Evolutionary conservation across 805 yeast genomes (phyloP).

Genomic region (Yarrowia porcina): DNA sequence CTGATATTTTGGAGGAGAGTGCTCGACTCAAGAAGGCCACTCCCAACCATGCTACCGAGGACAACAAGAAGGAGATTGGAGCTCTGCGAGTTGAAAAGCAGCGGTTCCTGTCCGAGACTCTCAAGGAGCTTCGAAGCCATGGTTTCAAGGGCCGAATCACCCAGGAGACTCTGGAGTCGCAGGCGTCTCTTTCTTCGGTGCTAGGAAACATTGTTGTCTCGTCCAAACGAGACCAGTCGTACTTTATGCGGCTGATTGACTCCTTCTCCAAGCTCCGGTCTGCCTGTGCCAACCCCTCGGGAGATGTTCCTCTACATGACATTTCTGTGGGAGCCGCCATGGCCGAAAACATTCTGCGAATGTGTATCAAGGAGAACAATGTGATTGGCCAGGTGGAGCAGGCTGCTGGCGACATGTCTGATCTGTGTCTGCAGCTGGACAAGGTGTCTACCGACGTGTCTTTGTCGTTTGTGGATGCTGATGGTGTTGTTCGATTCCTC

Average conservation of each 20-base stretch:
- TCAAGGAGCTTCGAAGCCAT: constrained; percentile 68
- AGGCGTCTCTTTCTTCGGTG: constrained; percentile 60
- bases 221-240: constrained; percentile 41
- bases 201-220: constrained; percentile 52
- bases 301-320: constrained; percentile 59
- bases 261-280: constrained; percentile 74
- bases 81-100: constrained; percentile 78
- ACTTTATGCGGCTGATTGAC: constrained; percentile 71
- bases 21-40: constrained; percentile 70
- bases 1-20: constrained; percentile 53
- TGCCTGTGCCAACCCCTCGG: constrained; percentile 55
- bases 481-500: not conserved
- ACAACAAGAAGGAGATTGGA: constrained; percentile 65
- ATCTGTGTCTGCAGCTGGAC: not conserved
- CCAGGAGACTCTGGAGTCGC: constrained; percentile 60
- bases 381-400: not conserved
- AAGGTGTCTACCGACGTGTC: not conserved
- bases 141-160: constrained; percentile 71
- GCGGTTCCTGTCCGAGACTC: constrained; percentile 68
- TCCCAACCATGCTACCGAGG: constrained; percentile 66
- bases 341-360: constrained; percentile 21
- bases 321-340: constrained; percentile 22
- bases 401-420: not conserved
- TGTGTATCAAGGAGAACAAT: constrained; percentile 16
- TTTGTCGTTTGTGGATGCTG: not conserved